These are phyloP conservation scores for Plasmodium blacklocki DNA, from an alignment of 169 alveolate genomes.

Conservation along the genomic window DNA sequence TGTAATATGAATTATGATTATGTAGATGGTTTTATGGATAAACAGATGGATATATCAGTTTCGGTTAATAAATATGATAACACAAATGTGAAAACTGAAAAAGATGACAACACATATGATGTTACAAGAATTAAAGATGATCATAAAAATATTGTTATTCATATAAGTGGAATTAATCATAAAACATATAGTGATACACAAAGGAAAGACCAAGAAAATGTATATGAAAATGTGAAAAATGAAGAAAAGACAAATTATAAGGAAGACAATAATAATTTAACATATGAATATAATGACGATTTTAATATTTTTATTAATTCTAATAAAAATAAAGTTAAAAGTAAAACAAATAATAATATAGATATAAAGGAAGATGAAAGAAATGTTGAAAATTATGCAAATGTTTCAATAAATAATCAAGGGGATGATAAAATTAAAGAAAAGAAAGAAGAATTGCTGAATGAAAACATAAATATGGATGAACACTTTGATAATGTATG, in stretches of 20 bases:
- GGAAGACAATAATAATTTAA: slow-evolving; percentile 1
- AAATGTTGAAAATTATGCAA: no score
- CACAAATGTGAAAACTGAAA: neutral
- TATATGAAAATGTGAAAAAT: neutral
- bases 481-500: slow-evolving; percentile 3
- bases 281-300: slow-evolving; percentile 61
- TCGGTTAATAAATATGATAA: neutral
- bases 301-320: slow-evolving; percentile 49
- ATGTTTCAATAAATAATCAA: no score
- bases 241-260: neutral
- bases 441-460: neutral
- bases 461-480: neutral
- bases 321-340: slow-evolving; percentile 7
- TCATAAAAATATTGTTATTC: neutral
- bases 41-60: neutral
- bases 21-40: slow-evolving; percentile 12
- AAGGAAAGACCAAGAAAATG: neutral
- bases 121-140: neutral
- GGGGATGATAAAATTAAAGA: neutral
- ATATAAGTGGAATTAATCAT: neutral
- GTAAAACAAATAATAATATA: slow-evolving; percentile 8
- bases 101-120: neutral
- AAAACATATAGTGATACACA: neutral
- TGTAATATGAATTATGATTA: slow-evolving; percentile 1
- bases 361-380: neutral